Evolutionary conservation across 768 basidiomycete species (phyloP).

Genomic region (Strobilomyces dryophilus): DNA sequence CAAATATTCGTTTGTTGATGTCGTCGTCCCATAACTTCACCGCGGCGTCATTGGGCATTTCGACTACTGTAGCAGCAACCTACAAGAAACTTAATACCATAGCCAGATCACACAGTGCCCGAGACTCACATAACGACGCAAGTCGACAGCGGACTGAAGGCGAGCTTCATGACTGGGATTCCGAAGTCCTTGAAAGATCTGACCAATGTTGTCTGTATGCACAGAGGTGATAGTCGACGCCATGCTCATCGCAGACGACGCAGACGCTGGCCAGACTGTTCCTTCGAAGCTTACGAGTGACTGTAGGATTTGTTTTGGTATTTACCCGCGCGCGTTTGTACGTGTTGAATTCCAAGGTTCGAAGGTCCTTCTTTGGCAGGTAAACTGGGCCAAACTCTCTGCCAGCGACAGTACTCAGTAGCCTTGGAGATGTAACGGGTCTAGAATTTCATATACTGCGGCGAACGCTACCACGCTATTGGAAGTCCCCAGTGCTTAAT

Average conservation of each 20-base stretch:
- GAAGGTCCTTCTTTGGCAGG: slow-evolving; percentile 7
- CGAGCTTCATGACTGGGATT: slow-evolving; percentile 63
- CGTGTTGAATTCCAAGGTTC: slow-evolving; percentile 25
- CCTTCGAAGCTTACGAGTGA: slow-evolving; percentile 7
- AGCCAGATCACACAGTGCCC: slow-evolving; percentile 7
- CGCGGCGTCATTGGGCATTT: slow-evolving; percentile 78
- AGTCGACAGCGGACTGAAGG: slow-evolving; percentile 62
- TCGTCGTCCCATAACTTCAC: slow-evolving; percentile 84
- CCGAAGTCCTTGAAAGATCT: slow-evolving; percentile 65
- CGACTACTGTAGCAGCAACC: slow-evolving; percentile 70
- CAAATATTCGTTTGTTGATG: slow-evolving; percentile 75
- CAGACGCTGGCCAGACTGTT: slow-evolving; percentile 1
- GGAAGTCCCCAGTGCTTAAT: too few relatives aligned
- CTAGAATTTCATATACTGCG: too few relatives aligned
- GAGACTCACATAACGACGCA: slow-evolving; percentile 66
- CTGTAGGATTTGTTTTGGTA: slow-evolving; percentile 8
- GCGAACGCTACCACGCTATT: too few relatives aligned
- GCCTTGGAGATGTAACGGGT: too few relatives aligned
- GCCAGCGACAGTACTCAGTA: too few relatives aligned
- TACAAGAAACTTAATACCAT: slow-evolving; percentile 28
- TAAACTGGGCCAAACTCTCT: neutral
- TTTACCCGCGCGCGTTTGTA: slow-evolving; percentile 23
- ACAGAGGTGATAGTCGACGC: slow-evolving; percentile 53
- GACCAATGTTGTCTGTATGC: slow-evolving; percentile 58
- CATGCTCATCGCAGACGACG: slow-evolving; percentile 41